Base-by-base conservation (phyloP, 495 filamentous ascomycete genomes). In the Rostrohypoxylon terebratum region DNA sequence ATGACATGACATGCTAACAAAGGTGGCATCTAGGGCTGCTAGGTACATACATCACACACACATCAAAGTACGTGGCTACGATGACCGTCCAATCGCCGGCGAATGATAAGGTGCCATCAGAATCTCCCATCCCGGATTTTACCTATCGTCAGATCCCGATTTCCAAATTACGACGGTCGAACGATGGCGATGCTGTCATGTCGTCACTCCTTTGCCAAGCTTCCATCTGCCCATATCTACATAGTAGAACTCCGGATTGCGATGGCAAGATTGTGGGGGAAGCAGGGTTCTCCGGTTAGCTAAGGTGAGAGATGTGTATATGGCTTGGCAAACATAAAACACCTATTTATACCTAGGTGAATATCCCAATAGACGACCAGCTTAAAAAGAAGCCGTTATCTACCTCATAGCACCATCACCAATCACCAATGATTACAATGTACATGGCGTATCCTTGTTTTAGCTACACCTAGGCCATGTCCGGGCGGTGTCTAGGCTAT, bases 181-280 rank as follows among this genome's bases (percentile, higher is more conserved):
- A 55, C 16, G 31, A 34, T 31, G 18, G 23, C 20, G 11, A 25
- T 40, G 20, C 20, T 45, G 47, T 16, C 16, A 60, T 63, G 57
- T 28, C 54, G 61, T 69, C 60, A 69, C 55, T 59, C 20, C 18
- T 40, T 54, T 21, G 71, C 66, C 61, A 73, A 73, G 66, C 71
- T 73, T 68, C 66, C 66, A 21, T 73, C 45, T n/a, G 66, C 48
- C 71, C 71, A 66, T 69, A 66, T 66, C 61, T 58, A n/a, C n/a
- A n/a, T n/a, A n/a, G n/a, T n/a, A 73, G 47, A 55, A 50, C 51
- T 33, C 21, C 14, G 63, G 20, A 33, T 54, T 62, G 48, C 25
- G 48, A 48, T 59, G 42, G 16, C 28, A 33, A 65, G 70, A 68
- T 61, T 69, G 66, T 69, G 71, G 71, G 71, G 66, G 61, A 73